phyloP scores from a whole-genome alignment of 192 early-diverging fungal species.

The Coemansia sp. region DNA sequence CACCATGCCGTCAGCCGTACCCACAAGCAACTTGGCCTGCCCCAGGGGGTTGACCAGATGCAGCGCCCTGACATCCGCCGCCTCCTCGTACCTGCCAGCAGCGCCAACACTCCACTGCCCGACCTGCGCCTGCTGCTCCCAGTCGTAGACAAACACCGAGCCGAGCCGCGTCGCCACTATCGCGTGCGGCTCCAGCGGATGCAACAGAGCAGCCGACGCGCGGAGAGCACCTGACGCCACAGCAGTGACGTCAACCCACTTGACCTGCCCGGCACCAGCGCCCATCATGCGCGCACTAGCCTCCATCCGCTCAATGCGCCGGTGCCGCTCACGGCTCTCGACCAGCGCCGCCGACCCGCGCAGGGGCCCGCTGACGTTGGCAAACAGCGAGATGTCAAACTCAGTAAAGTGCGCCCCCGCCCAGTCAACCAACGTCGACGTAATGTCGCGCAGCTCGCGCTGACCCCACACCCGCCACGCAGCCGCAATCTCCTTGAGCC shows the following conservation, averaged over 20 bases:
- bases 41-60: conserved; percentile 93
- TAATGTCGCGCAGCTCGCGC: conserved; percentile 41
- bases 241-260: conserved; percentile 44
- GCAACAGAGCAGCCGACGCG: conserved; percentile 61
- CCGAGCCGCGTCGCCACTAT: conserved; percentile 74
- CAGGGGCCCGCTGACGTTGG: conserved; percentile 48
- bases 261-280: conserved; percentile 24
- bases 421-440: conserved; percentile 54
- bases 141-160: conserved; percentile 55
- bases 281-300: conserved; percentile 27
- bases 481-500: conserved; percentile 24
- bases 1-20: conserved; percentile 50
- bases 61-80: conserved; percentile 66
- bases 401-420: conserved; percentile 54
- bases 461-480: conserved; percentile 53
- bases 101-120: conserved; percentile 32
- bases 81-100: not conserved
- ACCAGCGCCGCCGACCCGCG: conserved; percentile 48
- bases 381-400: conserved; percentile 55
- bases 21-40: conserved; percentile 72
- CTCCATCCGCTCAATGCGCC: conserved; percentile 37
- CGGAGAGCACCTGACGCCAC: conserved; percentile 17
- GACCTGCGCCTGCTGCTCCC: conserved; percentile 48
- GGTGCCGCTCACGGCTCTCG: conserved; percentile 45
- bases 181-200: conserved; percentile 86